These are phyloP conservation scores for Taiozyma onychis DNA, from an alignment of 1,139 yeast genomes.

Conservation along the genomic window DNA sequence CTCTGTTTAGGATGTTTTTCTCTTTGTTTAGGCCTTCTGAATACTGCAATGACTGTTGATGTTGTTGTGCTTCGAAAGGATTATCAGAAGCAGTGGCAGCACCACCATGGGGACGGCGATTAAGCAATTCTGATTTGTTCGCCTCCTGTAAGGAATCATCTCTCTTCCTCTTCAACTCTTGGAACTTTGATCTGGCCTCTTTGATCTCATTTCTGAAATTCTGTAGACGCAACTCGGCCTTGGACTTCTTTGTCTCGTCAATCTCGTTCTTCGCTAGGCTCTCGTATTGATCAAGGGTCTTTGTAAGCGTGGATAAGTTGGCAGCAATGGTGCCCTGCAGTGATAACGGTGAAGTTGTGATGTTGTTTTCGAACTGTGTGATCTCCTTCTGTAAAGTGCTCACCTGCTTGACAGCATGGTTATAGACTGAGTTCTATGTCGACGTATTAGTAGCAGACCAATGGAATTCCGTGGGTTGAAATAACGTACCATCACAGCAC, in stretches of 20 bases:
- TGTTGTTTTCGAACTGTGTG: slow-evolving; percentile 57
- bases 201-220: slow-evolving; percentile 56
- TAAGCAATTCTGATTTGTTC: slow-evolving; percentile 55
- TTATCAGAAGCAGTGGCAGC: slow-evolving; percentile 25
- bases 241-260: slow-evolving; percentile 49
- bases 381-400: slow-evolving; percentile 67
- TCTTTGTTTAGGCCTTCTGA: slow-evolving; percentile 70
- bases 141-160: slow-evolving; percentile 52
- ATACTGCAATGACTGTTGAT: slow-evolving; percentile 34
- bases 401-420: slow-evolving; percentile 85
- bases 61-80: slow-evolving; percentile 23
- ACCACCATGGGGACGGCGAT: slow-evolving; percentile 30
- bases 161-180: slow-evolving; percentile 55
- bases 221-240: slow-evolving; percentile 57
- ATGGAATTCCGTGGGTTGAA: neutral
- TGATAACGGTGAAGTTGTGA: slow-evolving; percentile 67
- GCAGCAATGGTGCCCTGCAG: slow-evolving; percentile 84
- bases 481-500: neutral
- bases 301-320: slow-evolving; percentile 64
- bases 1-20: slow-evolving; percentile 56
- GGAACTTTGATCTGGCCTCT: slow-evolving; percentile 54
- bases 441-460: neutral
- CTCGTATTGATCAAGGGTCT: slow-evolving; percentile 75
- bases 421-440: slow-evolving; percentile 68
- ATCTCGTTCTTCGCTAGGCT: slow-evolving; percentile 58